These are phyloP conservation scores for Myxozyma sirexii DNA, from an alignment of 805 yeast species.

Conservation along the genomic window DNA sequence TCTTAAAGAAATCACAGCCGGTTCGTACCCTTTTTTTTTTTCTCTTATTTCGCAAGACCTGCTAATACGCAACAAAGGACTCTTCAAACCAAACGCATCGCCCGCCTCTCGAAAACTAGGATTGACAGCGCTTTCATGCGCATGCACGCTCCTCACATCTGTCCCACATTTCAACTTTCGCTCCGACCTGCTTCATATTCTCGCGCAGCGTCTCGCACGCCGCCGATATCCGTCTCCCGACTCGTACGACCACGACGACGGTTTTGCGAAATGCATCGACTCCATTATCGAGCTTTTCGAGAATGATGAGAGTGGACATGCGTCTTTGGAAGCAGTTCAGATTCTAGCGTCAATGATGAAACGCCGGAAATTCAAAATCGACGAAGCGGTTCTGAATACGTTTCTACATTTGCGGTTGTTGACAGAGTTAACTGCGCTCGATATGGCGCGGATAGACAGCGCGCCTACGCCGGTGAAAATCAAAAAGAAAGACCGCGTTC, in stretches of 20 bases:
- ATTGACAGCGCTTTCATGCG: conserved; percentile 63
- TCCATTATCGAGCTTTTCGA: conserved; percentile 69
- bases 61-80: neutral
- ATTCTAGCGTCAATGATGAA: conserved; percentile 69
- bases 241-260: conserved; percentile 40
- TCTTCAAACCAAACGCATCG: conserved; percentile 32
- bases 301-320: conserved; percentile 81
- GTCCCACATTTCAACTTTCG: conserved; percentile 81
- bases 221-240: conserved; percentile 36
- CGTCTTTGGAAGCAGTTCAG: conserved; percentile 73
- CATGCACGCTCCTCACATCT: conserved; percentile 71
- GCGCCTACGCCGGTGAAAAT: conserved; percentile 46
- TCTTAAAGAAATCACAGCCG: conserved; percentile 50
- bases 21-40: conserved; percentile 15
- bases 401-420: conserved; percentile 60
- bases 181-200: conserved; percentile 66
- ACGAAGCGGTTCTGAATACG: conserved; percentile 76
- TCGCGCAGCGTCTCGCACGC: conserved; percentile 68
- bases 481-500: conserved; percentile 86
- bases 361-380: conserved; percentile 75
- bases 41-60: neutral
- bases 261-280: conserved; percentile 62
- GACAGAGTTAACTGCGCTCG: conserved; percentile 41
- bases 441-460: conserved; percentile 35
- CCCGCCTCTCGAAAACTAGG: conserved; percentile 38